Evolutionary conservation across 306 rosid species (phyloP).

Genomic region (Parietaria judaica): DNA sequence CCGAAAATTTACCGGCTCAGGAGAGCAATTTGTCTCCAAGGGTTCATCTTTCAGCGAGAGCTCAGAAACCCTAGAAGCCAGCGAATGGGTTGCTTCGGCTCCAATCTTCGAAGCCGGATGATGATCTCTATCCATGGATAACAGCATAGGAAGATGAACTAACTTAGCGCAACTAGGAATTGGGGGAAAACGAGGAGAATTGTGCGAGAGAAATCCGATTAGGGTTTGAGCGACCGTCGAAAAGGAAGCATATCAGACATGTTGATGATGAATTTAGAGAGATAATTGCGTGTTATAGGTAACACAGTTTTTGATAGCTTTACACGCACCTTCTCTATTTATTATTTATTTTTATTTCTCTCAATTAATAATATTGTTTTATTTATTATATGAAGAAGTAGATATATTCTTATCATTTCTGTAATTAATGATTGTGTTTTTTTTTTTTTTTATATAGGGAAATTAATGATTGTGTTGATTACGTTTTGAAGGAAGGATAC

Average conservation of each 20-base stretch:
- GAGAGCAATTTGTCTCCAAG: not conserved
- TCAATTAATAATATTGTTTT: not conserved
- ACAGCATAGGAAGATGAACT: constrained; percentile 2
- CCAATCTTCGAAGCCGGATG: constrained; percentile 15
- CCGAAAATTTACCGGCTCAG: constrained; percentile 23
- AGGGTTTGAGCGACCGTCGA: not conserved
- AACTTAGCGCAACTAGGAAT: not conserved
- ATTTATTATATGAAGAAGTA: not conserved
- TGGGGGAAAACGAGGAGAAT: not conserved
- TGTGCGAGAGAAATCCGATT: not conserved
- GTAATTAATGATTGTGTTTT: too few species aligned
- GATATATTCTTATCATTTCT: too few species aligned
- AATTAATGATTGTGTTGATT: too few species aligned
- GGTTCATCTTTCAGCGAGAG: constrained; percentile 11
- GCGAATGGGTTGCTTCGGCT: constrained; percentile 8
- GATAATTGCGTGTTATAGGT: constrained; percentile 6
- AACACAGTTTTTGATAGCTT: not conserved
- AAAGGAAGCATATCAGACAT: not conserved
- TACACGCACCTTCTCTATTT: not conserved
- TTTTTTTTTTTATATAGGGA: too few species aligned
- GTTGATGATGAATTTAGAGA: not conserved
- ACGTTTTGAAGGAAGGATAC: too few species aligned
- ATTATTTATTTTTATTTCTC: not conserved
- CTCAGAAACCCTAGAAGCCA: constrained; percentile 25
- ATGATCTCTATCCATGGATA: constrained; percentile 24